Conservation (phyloP, 2,329 filamentous ascomycete species). For the Fusarium proliferatum region DNA sequence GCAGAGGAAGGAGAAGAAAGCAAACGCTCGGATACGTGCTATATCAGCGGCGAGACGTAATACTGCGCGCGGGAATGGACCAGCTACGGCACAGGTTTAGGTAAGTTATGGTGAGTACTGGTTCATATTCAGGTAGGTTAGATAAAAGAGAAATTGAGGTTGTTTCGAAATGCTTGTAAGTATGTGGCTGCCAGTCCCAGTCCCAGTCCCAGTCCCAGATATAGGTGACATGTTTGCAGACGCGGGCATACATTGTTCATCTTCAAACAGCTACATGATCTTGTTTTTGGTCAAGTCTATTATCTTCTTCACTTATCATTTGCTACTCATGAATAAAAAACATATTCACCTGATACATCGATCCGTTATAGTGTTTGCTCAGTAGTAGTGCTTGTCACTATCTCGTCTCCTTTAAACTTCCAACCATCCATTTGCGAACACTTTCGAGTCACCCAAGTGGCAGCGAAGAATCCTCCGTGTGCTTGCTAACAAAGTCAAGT, state of each 20-base stretch:
- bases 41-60: background rate
- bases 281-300: fast-evolving
- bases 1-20: conserved; percentile 1
- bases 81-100: background rate
- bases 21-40: background rate
- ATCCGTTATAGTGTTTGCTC: background rate
- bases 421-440: background rate
- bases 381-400: background rate
- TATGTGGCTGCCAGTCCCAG: conserved; percentile 1
- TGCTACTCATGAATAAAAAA: background rate
- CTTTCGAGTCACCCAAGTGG: background rate
- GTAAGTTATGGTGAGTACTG: background rate
- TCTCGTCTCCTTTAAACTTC: background rate
- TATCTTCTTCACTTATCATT: background rate
- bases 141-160: background rate
- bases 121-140: background rate
- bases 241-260: background rate
- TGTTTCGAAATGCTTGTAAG: background rate
- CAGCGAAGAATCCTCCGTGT: too few species aligned
- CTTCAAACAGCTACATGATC: too few species aligned
- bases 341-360: background rate
- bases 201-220: conserved; percentile 8
- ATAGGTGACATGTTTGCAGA: background rate
- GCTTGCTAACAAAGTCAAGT: too few species aligned
- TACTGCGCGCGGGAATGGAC: background rate